phyloP scores from a whole-genome alignment of 805 yeast species.

The Lipomyces spencermartinsiae region DNA sequence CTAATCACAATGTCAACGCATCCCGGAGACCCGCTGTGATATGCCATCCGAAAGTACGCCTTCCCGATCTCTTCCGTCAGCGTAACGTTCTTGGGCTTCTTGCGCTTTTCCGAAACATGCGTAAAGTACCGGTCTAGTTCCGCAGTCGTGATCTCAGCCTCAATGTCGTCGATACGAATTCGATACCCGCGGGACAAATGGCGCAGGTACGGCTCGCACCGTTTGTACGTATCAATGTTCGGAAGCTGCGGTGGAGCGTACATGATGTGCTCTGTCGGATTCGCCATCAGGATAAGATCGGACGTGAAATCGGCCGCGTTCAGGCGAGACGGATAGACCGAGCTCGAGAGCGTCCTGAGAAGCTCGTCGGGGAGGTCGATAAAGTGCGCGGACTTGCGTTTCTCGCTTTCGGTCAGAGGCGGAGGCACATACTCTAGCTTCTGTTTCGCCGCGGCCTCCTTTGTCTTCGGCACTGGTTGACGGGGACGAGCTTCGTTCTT shows the following conservation, averaged over 20 bases:
- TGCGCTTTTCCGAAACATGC: background rate
- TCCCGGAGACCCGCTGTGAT: background rate
- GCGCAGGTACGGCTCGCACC: background rate
- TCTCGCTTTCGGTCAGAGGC: background rate
- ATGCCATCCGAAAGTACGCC: background rate
- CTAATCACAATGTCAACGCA: conserved; percentile 1
- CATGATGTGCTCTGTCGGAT: background rate
- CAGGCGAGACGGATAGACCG: background rate
- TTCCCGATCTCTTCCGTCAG: background rate
- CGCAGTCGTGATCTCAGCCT: background rate
- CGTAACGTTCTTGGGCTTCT: background rate
- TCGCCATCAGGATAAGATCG: background rate
- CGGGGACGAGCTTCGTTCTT: background rate
- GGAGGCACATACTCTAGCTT: background rate
- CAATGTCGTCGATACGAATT: conserved; percentile 1
- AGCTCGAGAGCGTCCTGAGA: background rate
- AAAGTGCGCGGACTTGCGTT: background rate
- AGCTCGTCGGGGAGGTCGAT: background rate
- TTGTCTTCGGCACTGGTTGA: background rate
- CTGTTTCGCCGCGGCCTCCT: background rate
- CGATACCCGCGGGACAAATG: background rate
- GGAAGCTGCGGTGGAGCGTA: background rate
- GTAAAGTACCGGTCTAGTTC: background rate
- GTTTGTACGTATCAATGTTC: background rate
- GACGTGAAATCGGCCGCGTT: background rate